These are phyloP conservation scores for Amylocystis lapponica DNA, from an alignment of 768 basidiomycete genomes.

Conservation along the genomic window DNA sequence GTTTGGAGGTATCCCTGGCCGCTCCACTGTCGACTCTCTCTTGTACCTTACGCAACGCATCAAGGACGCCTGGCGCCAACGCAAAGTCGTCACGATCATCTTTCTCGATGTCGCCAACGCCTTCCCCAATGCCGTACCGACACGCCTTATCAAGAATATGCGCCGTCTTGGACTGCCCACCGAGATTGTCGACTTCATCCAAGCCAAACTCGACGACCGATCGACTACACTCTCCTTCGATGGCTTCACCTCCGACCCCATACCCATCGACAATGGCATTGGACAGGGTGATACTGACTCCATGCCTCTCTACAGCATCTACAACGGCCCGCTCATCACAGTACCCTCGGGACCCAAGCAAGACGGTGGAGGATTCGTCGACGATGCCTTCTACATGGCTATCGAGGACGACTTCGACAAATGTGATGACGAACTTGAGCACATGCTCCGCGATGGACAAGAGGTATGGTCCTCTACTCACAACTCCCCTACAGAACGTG, in stretches of 20 bases:
- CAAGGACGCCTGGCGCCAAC: constrained; percentile 16
- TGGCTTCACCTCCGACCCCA: constrained; percentile 12
- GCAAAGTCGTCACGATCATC: constrained; percentile 23
- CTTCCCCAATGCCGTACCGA: constrained; percentile 15
- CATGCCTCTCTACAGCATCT: constrained; percentile 14
- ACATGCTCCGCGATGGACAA: too few relatives aligned
- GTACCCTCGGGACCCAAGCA: too few relatives aligned
- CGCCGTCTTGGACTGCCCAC: constrained; percentile 6
- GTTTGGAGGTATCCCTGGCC: constrained; percentile 20
- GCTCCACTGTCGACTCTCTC: constrained; percentile 17
- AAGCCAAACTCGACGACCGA: constrained; percentile 10
- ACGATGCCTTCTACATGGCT: too few relatives aligned
- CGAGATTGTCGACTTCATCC: constrained; percentile 12
- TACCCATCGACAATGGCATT: constrained; percentile 20
- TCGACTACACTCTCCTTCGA: constrained; percentile 19
- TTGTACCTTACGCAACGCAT: constrained; percentile 14
- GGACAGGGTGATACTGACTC: constrained; percentile 29
- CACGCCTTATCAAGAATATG: constrained; percentile 10
- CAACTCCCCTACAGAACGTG: too few relatives aligned
- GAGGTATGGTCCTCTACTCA: too few relatives aligned
- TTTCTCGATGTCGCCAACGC: constrained; percentile 29
- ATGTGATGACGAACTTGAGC: too few relatives aligned
- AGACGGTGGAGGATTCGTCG: too few relatives aligned
- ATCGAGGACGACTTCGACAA: too few relatives aligned
- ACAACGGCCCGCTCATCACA: too few relatives aligned